These are phyloP conservation scores for Polymyxa betae DNA, from an alignment of 208 protist species.

Conservation along the genomic window DNA sequence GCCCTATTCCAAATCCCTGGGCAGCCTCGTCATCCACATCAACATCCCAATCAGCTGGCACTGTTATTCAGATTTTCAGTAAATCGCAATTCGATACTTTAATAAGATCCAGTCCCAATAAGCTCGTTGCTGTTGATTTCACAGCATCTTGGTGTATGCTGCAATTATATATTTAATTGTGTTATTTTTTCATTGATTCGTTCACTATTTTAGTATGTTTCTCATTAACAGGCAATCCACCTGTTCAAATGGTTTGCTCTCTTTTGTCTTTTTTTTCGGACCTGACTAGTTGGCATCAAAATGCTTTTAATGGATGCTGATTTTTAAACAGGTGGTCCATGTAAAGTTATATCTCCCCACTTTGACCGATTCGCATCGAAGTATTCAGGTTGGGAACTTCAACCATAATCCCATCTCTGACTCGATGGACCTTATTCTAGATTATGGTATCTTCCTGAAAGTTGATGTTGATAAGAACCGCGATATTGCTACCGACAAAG, in stretches of 20 bases:
- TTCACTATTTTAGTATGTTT: too few species aligned
- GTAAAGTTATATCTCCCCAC: neutral
- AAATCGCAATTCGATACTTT: neutral
- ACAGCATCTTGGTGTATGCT: slow-evolving; percentile 21
- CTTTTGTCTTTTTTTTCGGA: too few species aligned
- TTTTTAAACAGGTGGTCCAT: slow-evolving; percentile 17
- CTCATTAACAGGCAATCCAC: too few species aligned
- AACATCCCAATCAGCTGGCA: neutral
- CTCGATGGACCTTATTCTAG: neutral
- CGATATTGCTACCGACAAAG: neutral
- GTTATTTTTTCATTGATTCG: too few species aligned
- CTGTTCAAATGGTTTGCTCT: too few species aligned
- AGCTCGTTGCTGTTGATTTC: slow-evolving; percentile 34
- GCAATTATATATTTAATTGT: too few species aligned
- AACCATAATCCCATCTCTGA: too few species aligned
- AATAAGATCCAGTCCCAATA: neutral
- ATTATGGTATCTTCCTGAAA: neutral
- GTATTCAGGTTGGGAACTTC: neutral
- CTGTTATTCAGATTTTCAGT: too few species aligned
- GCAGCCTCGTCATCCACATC: neutral
- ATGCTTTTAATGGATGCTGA: too few species aligned
- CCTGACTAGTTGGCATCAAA: too few species aligned
- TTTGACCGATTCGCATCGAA: neutral
- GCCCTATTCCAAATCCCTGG: neutral
- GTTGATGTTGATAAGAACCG: slow-evolving; percentile 49